Conservation (phyloP, 169 alveolate genomes). For the Eimeria sp. region DNA sequence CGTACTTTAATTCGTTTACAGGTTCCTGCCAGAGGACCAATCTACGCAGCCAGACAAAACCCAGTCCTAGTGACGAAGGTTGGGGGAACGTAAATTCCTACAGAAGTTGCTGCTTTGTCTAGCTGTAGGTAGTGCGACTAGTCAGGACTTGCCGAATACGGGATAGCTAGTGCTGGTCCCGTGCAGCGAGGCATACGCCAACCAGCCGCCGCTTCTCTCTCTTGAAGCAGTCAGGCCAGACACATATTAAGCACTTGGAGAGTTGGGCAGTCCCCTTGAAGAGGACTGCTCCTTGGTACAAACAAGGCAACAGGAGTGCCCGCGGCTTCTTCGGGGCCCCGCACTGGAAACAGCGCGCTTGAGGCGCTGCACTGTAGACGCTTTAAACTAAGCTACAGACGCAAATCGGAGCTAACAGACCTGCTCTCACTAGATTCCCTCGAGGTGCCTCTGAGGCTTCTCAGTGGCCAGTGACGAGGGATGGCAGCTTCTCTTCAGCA, state of each 20-base stretch:
- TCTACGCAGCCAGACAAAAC: background rate
- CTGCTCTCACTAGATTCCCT: background rate
- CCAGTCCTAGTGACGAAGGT: background rate
- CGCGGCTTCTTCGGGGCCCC: background rate
- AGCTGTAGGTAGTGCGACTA: background rate
- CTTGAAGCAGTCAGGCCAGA: background rate
- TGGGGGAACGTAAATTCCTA: background rate
- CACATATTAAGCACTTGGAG: background rate
- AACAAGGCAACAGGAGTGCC: background rate
- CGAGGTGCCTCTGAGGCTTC: background rate
- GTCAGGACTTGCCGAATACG: too few relatives aligned
- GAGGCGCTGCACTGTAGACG: background rate
- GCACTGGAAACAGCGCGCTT: background rate
- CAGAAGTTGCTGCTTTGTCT: background rate
- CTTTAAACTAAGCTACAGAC: slow-evolving; percentile 27
- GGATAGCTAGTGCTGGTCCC: background rate
- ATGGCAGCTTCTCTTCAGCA: slow-evolving; percentile 58
- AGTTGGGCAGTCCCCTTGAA: background rate
- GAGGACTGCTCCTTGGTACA: background rate
- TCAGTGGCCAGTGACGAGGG: slow-evolving; percentile 10
- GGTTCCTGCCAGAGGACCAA: background rate
- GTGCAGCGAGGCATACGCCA: background rate
- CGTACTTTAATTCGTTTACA: background rate
- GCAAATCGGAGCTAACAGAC: background rate
- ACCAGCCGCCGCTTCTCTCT: background rate